A percentile compares a stretch with the other conserved stretches of the same genome.
Evolutionary conservation across 2,329 filamentous ascomycete species (phyloP).

Genomic region (Biscogniauxia sp.): DNA sequence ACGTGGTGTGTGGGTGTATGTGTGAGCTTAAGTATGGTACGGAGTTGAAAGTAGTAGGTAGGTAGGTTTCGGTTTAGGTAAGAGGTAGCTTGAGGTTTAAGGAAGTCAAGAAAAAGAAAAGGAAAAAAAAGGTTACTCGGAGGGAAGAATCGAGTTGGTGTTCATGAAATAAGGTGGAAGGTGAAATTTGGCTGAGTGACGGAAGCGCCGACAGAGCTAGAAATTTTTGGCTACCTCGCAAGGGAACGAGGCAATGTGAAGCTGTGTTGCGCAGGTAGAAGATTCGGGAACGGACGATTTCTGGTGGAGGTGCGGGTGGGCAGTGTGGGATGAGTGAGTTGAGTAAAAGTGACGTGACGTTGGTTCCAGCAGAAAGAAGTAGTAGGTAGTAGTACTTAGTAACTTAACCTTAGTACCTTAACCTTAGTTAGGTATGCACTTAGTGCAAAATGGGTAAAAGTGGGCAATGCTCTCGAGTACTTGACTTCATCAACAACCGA

Average conservation of each 20-base stretch:
- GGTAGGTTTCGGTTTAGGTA: too few relatives aligned
- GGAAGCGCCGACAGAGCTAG: neutral
- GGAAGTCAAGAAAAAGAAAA: neutral
- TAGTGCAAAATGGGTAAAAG: constrained; percentile 1
- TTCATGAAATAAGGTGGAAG: neutral
- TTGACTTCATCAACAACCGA: too few relatives aligned
- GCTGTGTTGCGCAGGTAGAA: constrained; percentile 20
- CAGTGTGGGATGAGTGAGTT: constrained; percentile 4
- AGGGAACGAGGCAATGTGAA: neutral
- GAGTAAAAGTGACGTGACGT: constrained; percentile 13
- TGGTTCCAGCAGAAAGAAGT: constrained; percentile 1
- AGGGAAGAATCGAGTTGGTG: neutral
- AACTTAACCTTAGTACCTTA: too few relatives aligned
- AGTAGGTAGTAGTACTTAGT: too few relatives aligned
- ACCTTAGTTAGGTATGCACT: too few relatives aligned
- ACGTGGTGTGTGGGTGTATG: constrained; percentile 1
- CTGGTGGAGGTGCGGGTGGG: constrained; percentile 7
- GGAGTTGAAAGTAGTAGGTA: neutral
- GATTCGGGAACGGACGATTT: constrained; percentile 28
- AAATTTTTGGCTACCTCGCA: constrained; percentile 8
- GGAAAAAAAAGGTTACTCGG: neutral
- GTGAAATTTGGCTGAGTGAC: neutral
- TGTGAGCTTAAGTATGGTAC: neutral
- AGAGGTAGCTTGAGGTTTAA: too few relatives aligned
- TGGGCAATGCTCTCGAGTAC: constrained; percentile 5